Evolutionary conservation across 805 yeast species (phyloP).

Genomic region (Phaffomyces opuntiae): DNA sequence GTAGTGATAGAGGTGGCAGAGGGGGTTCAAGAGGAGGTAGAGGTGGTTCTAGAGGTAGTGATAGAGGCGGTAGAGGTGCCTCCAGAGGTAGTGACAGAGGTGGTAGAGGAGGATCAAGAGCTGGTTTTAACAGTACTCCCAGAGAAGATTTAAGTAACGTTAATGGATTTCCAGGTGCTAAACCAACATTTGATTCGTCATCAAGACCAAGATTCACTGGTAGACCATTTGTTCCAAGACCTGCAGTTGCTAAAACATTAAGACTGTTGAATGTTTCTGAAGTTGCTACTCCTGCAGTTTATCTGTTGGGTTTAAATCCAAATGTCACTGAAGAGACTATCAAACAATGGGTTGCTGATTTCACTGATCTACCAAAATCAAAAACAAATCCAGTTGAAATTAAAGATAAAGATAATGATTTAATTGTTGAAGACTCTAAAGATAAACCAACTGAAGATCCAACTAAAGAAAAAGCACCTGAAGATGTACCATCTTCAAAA

Average conservation of each 20-base stretch:
- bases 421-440: neutral
- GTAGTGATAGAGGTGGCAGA: slow-evolving; percentile 3
- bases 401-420: neutral
- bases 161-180: slow-evolving; percentile 1
- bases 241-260: neutral
- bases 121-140: neutral
- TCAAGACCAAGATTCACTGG: too few species aligned
- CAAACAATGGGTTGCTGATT: slow-evolving; percentile 9
- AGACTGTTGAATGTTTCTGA: slow-evolving; percentile 12
- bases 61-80: neutral
- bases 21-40: neutral
- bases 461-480: too few species aligned
- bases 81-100: neutral
- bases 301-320: slow-evolving; percentile 8
- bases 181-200: neutral
- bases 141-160: neutral
- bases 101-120: too few species aligned
- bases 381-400: neutral
- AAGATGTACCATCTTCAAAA: too few species aligned
- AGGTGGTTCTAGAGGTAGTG: neutral
- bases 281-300: slow-evolving; percentile 10
- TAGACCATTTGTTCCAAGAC: neutral
- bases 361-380: neutral
- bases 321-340: slow-evolving; percentile 12
- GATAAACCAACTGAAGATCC: too few species aligned